Conservation (phyloP, 441 rosid genomes). For the Codiaeum variegatum region DNA sequence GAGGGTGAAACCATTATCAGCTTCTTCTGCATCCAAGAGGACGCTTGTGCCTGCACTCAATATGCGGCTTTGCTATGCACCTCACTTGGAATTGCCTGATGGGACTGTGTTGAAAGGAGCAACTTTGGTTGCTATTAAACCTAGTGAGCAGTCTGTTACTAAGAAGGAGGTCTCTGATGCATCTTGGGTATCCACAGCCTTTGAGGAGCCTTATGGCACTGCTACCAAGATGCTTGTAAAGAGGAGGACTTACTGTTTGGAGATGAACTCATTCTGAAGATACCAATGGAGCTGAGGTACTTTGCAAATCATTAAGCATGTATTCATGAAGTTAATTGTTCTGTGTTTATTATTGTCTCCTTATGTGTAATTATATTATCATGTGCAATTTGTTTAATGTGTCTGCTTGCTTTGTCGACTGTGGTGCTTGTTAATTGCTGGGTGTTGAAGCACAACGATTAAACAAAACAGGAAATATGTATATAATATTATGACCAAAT, state of each 20-base stretch:
- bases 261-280: conserved; percentile 91
- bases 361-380: neutral
- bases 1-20: conserved; percentile 74
- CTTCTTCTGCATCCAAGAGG: conserved; percentile 83
- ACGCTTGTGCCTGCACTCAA: conserved; percentile 88
- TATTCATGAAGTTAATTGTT: neutral
- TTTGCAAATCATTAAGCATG: neutral
- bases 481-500: neutral
- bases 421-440: neutral
- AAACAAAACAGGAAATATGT: neutral
- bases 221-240: conserved; percentile 80
- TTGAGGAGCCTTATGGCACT: conserved; percentile 82
- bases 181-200: conserved; percentile 69
- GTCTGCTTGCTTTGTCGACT: neutral
- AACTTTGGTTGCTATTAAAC: conserved; percentile 87
- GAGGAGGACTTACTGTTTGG: conserved; percentile 82
- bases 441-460: neutral
- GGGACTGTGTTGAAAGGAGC: conserved; percentile 80
- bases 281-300: conserved; percentile 35
- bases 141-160: conserved; percentile 52
- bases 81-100: conserved; percentile 66
- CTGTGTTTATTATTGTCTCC: neutral
- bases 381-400: neutral
- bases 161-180: conserved; percentile 62
- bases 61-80: conserved; percentile 94